phyloP scores from a whole-genome alignment of 2,329 filamentous ascomycete species.

The Hirsutella minnesotensis region DNA sequence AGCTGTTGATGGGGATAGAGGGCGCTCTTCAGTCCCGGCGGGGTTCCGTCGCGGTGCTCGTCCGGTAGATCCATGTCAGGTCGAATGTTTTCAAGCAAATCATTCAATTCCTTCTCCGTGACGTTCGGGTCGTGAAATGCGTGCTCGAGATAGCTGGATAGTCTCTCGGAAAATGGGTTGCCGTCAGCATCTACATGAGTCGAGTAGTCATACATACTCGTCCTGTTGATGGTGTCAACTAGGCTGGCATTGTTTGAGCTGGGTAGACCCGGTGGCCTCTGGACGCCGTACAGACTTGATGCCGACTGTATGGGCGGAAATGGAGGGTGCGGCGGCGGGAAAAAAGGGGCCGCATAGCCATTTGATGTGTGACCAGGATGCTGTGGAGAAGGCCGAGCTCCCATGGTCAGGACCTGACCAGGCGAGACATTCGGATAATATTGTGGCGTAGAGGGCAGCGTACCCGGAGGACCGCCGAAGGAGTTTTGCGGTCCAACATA shows the following conservation, averaged over 20 bases:
- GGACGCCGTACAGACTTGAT: neutral
- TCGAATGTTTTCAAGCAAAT: slow-evolving; percentile 59
- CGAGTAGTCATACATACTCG: slow-evolving; percentile 23
- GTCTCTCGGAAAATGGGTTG: slow-evolving; percentile 19
- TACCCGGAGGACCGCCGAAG: neutral
- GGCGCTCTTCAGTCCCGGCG: slow-evolving; percentile 51
- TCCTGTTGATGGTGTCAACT: slow-evolving; percentile 24
- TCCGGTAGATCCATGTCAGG: slow-evolving; percentile 55
- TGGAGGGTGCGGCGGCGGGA: neutral
- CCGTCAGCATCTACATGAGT: slow-evolving; percentile 23
- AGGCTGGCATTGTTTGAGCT: slow-evolving; percentile 10
- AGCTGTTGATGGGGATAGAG: slow-evolving; percentile 77
- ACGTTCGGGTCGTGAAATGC: slow-evolving; percentile 24
- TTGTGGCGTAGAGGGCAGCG: too few relatives aligned
- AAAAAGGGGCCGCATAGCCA: neutral
- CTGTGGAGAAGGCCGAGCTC: too few relatives aligned
- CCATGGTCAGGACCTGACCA: too few relatives aligned
- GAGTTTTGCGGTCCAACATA: neutral
- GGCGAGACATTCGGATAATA: too few relatives aligned
- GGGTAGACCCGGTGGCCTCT: neutral
- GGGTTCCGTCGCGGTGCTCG: slow-evolving; percentile 55
- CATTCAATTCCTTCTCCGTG: slow-evolving; percentile 53
- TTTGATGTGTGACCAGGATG: too few relatives aligned
- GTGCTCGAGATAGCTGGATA: slow-evolving; percentile 22
- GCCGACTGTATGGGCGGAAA: neutral